Evolutionary conservation across 1,284 basidiomycete species (phyloP), one percentile per base, ranked within the genome.

Genomic region (Moniliophthora roreri): DNA sequence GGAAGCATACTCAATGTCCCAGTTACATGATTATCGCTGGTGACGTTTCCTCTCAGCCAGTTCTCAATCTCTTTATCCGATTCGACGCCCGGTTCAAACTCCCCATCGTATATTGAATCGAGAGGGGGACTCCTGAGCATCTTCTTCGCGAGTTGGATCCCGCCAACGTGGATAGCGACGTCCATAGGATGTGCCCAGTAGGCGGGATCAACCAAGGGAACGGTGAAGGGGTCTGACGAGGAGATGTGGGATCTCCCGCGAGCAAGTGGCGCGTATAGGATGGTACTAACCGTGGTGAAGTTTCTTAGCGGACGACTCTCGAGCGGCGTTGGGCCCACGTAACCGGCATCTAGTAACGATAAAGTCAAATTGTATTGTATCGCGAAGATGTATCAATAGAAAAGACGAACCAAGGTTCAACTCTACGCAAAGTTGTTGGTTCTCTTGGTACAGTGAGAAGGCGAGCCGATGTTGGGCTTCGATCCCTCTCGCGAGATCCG

Each of bases 161-260:
- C 61, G 20, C 51, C 60, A 26, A 63, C 61, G 16, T 65, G 65
- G 5, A 61, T 47, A 1, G 60, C 54, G 8, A 59, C 45, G 36
- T 68, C 66, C 1, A 68, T 45, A 10, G 65, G 66, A 50, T 68
- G 66, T 0, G 62, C 45, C 52, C 63, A 66, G 48, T 68, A 68
- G 13, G 62, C 63, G 1, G 66, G 66, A 41, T 68, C 61, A 10
- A 66, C 60, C 2, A 53, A 48, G 7, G 66, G 61, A 18, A 60
- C 55, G 3, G 42, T 36, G 8, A 32, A 39, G 0, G 58, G 59
- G 53, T 65, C 49, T 2, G 65, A 54, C 2, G 66, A 68, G 1
- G 54, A 50, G 20, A 70, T 69, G 48, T 70, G 67, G 1, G 66
- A 66, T 6, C 67, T 58, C 15, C 69, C 69, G 6, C 67, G 63